Evolutionary conservation across 352 stramenopile species (phyloP), one percentile per base, ranked within the genome.

Genomic region (Globisporangium barbulae): DNA sequence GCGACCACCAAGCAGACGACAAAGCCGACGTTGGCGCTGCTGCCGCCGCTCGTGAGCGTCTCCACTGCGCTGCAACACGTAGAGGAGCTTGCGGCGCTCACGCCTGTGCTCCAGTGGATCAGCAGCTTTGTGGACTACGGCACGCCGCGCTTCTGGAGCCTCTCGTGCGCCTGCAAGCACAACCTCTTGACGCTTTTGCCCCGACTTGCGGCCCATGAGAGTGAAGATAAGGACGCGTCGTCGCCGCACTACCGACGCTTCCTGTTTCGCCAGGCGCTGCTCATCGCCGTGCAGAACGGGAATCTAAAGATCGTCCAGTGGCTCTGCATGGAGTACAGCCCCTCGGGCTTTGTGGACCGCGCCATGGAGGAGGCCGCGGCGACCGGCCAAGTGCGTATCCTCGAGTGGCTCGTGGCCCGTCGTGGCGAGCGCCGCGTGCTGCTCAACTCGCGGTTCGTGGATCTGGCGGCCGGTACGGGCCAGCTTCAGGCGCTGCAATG

Each of bases 401-500:
- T 68, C 55, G 35, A 47, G 22, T 65, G 55, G 58, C 47, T 68
- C 17, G 25, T 59, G 35, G 25, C 44, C 12, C 33, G 59, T 10
- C 41, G 33, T 42, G 37, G 37, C 37, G 37, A 42, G 13, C n/a
- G 37, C 19, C 62, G 58, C 59, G 52, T 65, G 37, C 48, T 65
- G 4, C 31, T 35, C 4, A 65, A 65, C 59, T 59, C 59, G 25
- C 52, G 59, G 22, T 65, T 65, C 19, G 44, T 63, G 10, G 57
- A 63, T 21, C 45, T 65, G 4, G 61, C 54, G 7, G 61, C 61
- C 5, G 44, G 44, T 5, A 64, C 52, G 9, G 61, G 61, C 6
- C 54, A 67, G 21, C 44, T 67, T 2, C 19, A 39, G 13, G 61
- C 55, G 21, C 54, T 67, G n/a, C 25, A 65, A n/a, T 74, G 68